phyloP scores from a whole-genome alignment of 352 stramenopile species.

The Globisporangium radiosum region DNA sequence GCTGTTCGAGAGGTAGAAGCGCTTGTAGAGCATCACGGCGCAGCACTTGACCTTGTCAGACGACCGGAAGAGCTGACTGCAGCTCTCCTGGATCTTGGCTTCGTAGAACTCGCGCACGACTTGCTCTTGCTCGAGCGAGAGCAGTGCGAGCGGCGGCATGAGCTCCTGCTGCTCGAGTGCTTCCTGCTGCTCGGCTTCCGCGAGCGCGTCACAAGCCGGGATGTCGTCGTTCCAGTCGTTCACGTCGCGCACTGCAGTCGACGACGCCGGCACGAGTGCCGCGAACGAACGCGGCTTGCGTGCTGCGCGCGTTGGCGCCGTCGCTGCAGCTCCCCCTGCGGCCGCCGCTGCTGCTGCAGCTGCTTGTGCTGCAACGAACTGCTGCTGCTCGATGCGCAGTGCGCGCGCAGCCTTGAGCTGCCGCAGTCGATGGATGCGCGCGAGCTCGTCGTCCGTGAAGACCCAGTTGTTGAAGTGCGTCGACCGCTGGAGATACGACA shows the following conservation, averaged over 20 bases:
- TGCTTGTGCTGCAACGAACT: slow-evolving; percentile 22
- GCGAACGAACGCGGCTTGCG: slow-evolving; percentile 80
- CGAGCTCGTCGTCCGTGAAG: slow-evolving; percentile 60
- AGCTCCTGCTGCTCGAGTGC: slow-evolving; percentile 41
- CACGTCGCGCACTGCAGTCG: slow-evolving; percentile 48
- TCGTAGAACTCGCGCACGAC: slow-evolving; percentile 72
- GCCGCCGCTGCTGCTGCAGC: slow-evolving; percentile 2
- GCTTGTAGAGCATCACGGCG: slow-evolving; percentile 81
- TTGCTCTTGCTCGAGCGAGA: slow-evolving; percentile 55
- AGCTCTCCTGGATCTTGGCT: slow-evolving; percentile 78
- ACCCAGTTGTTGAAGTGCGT: slow-evolving; percentile 90
- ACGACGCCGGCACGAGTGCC: slow-evolving; percentile 55
- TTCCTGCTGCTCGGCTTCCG: slow-evolving; percentile 39
- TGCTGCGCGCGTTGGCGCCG: slow-evolving; percentile 7
- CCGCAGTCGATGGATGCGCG: slow-evolving; percentile 45
- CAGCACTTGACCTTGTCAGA: slow-evolving; percentile 86
- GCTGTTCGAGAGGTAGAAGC: slow-evolving; percentile 87
- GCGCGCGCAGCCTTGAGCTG: slow-evolving; percentile 56
- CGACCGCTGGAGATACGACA: slow-evolving; percentile 80
- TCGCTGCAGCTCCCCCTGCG: slow-evolving; percentile 7
- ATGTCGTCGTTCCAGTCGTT: slow-evolving; percentile 78
- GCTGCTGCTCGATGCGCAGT: slow-evolving; percentile 58
- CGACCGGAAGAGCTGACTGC: slow-evolving; percentile 78
- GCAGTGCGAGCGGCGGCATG: slow-evolving; percentile 44
- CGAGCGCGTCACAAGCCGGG: slow-evolving; percentile 18